phyloP scores from a whole-genome alignment of 1,284 basidiomycete species.

The Rhodotorula sp. region DNA sequence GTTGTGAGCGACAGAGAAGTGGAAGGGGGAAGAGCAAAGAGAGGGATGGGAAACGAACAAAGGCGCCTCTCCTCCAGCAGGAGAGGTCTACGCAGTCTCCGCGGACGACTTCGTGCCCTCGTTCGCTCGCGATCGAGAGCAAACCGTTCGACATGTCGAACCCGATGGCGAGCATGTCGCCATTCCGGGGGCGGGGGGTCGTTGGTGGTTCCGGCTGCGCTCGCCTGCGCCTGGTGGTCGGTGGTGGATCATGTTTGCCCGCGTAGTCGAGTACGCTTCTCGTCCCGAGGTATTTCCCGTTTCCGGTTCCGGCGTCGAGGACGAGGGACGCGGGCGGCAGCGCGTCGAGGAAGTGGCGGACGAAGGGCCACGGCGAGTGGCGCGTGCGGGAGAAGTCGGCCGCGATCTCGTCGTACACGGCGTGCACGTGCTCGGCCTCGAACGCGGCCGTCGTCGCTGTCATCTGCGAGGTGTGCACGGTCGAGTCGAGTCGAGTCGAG shows the following conservation, averaged over 20 bases:
- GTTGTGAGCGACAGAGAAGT: too few species aligned
- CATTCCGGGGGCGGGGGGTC: background rate
- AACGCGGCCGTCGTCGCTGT: conserved; percentile 3
- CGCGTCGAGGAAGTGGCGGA: conserved; percentile 71
- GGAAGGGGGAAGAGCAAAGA: background rate
- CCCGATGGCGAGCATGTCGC: conserved; percentile 70
- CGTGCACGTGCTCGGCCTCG: conserved; percentile 36
- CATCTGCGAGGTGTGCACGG: background rate
- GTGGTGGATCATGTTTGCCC: conserved; percentile 4
- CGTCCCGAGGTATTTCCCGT: conserved; percentile 82
- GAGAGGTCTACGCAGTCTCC: conserved; percentile 67
- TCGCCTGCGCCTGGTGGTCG: conserved; percentile 21
- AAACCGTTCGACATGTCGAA: conserved; percentile 65
- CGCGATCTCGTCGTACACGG: conserved; percentile 29
- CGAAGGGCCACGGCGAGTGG: conserved; percentile 87
- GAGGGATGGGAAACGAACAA: conserved; percentile 59
- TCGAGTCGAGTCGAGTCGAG: too few species aligned
- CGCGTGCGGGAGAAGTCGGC: conserved; percentile 31
- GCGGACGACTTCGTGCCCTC: conserved; percentile 68
- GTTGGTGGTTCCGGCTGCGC: background rate
- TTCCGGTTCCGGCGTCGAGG: conserved; percentile 92
- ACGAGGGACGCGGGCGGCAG: conserved; percentile 70
- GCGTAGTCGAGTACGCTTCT: conserved; percentile 40
- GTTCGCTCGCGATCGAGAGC: conserved; percentile 68
- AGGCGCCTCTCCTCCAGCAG: conserved; percentile 67